phyloP scores from a whole-genome alignment of 2,329 filamentous ascomycete genomes.

The Sclerotinia spermophila region DNA sequence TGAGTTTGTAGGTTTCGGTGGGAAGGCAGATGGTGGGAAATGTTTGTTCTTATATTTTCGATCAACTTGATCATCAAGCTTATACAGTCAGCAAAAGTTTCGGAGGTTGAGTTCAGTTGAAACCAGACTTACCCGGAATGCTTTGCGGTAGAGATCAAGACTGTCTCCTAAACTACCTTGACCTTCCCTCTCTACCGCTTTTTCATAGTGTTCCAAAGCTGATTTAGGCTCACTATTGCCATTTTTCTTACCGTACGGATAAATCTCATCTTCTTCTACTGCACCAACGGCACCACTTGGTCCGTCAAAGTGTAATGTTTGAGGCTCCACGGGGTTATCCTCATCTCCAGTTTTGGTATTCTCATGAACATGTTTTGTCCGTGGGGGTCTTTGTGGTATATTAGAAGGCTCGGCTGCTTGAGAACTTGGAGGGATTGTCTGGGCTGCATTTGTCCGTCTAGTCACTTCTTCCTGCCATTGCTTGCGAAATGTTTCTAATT shows the following conservation, averaged over 20 bases:
- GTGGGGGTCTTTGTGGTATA: slow-evolving; percentile 24
- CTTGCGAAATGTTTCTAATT: slow-evolving; percentile 80
- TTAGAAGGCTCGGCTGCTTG: slow-evolving; percentile 24
- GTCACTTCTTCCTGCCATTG: slow-evolving; percentile 74
- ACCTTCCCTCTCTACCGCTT: slow-evolving; percentile 82
- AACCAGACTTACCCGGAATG: slow-evolving; percentile 65
- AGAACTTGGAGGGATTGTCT: slow-evolving; percentile 14
- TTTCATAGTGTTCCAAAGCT: slow-evolving; percentile 89
- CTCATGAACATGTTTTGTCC: not conserved
- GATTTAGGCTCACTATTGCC: slow-evolving; percentile 56
- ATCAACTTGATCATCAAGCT: slow-evolving; percentile 84
- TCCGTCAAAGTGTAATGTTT: slow-evolving; percentile 21
- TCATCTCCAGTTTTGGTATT: slow-evolving; percentile 20
- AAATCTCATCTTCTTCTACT: slow-evolving; percentile 15
- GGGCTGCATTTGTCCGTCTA: slow-evolving; percentile 28
- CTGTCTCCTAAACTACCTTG: slow-evolving; percentile 87
- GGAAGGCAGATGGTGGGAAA: slow-evolving; percentile 62
- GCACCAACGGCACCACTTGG: slow-evolving; percentile 7
- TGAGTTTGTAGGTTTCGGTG: slow-evolving; percentile 41
- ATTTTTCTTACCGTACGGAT: slow-evolving; percentile 18
- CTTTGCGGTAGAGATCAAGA: slow-evolving; percentile 80
- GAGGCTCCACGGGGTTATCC: slow-evolving; percentile 23
- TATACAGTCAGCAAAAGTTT: slow-evolving; percentile 22
- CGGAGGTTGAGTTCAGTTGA: not conserved
- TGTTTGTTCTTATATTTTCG: slow-evolving; percentile 86